phyloP scores from a whole-genome alignment of 2,329 filamentous ascomycete species.

The Dothistroma septosporum region DNA sequence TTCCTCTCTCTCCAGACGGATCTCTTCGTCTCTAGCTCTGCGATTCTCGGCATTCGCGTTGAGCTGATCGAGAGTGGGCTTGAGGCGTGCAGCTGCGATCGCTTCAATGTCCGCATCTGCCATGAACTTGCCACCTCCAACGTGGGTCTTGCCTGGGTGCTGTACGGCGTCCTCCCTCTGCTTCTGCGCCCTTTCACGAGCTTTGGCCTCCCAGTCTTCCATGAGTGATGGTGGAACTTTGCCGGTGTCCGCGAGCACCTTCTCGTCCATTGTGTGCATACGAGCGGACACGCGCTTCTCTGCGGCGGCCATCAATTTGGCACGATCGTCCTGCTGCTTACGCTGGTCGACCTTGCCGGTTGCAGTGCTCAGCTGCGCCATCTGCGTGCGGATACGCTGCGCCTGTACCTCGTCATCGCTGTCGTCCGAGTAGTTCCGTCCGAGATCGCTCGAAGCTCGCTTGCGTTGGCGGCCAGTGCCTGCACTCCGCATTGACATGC shows the following conservation, averaged over 20 bases:
- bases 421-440: constrained; percentile 37
- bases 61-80: constrained; percentile 82
- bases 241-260: constrained; percentile 71
- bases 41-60: constrained; percentile 71
- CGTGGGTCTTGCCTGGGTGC: constrained; percentile 58
- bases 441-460: constrained; percentile 64
- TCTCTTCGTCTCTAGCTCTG: constrained; percentile 61
- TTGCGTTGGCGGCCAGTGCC: constrained; percentile 43
- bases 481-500: constrained; percentile 48
- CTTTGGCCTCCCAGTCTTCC: constrained; percentile 75
- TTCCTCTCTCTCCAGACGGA: constrained; percentile 61
- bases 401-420: constrained; percentile 65
- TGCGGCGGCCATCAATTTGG: constrained; percentile 69
- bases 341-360: constrained; percentile 65
- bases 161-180: constrained; percentile 59
- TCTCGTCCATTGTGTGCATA: constrained; percentile 76
- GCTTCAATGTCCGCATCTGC: constrained; percentile 72
- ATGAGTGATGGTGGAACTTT: constrained; percentile 64
- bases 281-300: constrained; percentile 79
- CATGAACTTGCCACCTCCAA: constrained; percentile 79
- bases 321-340: constrained; percentile 71
- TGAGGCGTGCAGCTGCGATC: constrained; percentile 71
- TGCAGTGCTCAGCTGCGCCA: constrained; percentile 69
- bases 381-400: constrained; percentile 69
- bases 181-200: constrained; percentile 63